phyloP scores from a whole-genome alignment of 305 asterid genomes.

The Solanum hybrid region DNA sequence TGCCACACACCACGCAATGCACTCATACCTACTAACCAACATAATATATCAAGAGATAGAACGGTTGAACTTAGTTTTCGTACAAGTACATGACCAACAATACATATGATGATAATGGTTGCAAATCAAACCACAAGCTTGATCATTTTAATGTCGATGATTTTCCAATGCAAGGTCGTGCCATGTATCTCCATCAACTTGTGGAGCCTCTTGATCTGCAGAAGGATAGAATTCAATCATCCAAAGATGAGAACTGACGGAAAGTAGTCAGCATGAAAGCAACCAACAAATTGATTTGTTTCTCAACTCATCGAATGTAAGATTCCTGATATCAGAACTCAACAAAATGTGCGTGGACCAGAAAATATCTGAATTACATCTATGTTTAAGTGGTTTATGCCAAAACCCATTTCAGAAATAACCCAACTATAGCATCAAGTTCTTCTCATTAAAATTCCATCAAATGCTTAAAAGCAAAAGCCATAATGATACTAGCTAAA shows the following conservation, averaged over 20 bases:
- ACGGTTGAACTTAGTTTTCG: not conserved
- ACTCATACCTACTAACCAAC: not conserved
- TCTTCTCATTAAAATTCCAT: not conserved
- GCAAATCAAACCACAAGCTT: not conserved
- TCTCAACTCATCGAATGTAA: not conserved
- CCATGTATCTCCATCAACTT: conserved; percentile 55
- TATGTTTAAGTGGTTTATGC: not conserved
- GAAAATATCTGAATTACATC: not conserved
- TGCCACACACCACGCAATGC: not conserved
- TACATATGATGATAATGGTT: not conserved
- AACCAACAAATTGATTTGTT: not conserved
- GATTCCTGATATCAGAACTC: not conserved
- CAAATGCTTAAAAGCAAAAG: not conserved
- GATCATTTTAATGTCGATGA: conserved; percentile 14
- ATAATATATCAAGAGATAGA: not conserved
- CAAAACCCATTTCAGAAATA: not conserved
- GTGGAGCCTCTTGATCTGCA: conserved; percentile 65
- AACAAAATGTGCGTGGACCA: not conserved
- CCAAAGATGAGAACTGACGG: not conserved
- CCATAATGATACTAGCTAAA: not conserved
- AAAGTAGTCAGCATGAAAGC: not conserved
- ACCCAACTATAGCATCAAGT: not conserved
- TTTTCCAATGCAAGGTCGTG: conserved; percentile 69
- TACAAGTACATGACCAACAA: not conserved
- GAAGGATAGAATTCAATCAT: conserved; percentile 2